These are phyloP conservation scores for Circinella minor DNA, from an alignment of 371 early-diverging fungal species.

Conservation along the genomic window DNA sequence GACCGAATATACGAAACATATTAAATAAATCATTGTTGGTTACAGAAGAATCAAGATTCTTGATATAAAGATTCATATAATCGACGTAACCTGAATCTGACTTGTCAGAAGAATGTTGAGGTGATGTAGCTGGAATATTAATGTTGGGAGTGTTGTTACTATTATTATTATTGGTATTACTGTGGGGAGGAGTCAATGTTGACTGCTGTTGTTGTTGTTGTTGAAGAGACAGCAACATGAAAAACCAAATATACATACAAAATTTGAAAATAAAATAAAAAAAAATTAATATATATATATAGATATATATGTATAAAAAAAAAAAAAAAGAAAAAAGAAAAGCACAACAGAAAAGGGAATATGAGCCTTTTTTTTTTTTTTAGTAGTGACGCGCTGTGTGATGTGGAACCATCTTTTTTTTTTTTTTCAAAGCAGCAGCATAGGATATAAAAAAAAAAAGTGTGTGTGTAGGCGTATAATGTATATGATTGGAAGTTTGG, in stretches of 20 bases:
- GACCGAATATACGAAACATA: slow-evolving; percentile 41
- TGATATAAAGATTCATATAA: slow-evolving; percentile 43
- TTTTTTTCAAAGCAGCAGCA: too few species aligned
- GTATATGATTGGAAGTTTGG: too few species aligned
- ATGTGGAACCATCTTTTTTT: background rate
- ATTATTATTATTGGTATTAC: background rate
- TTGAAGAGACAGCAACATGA: slow-evolving; percentile 12
- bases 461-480: too few species aligned
- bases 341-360: background rate
- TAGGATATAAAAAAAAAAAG: background rate
- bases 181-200: background rate
- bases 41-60: slow-evolving; percentile 41
- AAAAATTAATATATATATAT: too few species aligned
- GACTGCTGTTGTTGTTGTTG: slow-evolving; percentile 13
- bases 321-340: slow-evolving; percentile 14
- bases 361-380: background rate
- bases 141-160: background rate
- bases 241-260: slow-evolving; percentile 14
- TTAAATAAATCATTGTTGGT: slow-evolving; percentile 43
- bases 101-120: slow-evolving; percentile 4
- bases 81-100: slow-evolving; percentile 25
- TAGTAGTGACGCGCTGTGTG: background rate
- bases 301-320: background rate
- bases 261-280: background rate
- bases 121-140: background rate